Percentiles rank a stretch among this genome's conserved stretches.
phyloP scores from a whole-genome alignment of 768 basidiomycete genomes.

The Hirschioporus abietinus region DNA sequence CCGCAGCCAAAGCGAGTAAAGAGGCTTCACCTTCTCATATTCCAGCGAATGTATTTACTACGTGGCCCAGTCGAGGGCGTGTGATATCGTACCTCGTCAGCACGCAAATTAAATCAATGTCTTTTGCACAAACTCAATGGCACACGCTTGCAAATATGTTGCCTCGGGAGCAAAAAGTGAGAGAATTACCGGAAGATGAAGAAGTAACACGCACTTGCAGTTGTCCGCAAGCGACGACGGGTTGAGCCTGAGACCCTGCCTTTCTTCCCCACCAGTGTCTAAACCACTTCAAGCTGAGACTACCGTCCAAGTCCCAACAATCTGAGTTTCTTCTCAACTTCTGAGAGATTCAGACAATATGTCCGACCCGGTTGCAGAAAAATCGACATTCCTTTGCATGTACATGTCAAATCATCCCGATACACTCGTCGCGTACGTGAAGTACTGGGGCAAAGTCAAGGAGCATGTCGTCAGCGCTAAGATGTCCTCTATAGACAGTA shows the following conservation, averaged over 20 bases:
- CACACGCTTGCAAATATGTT: background rate
- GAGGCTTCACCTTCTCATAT: too few relatives aligned
- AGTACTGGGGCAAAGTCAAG: slow-evolving; percentile 63
- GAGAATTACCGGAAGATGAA: background rate
- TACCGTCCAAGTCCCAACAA: background rate
- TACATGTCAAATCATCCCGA: slow-evolving; percentile 86
- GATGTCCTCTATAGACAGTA: slow-evolving; percentile 65
- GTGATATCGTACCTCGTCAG: background rate
- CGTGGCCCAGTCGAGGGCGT: background rate
- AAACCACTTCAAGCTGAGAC: background rate
- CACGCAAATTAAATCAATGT: background rate
- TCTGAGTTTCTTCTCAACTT: background rate
- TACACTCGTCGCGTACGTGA: slow-evolving; percentile 79
- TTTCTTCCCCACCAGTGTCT: background rate
- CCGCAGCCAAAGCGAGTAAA: too few relatives aligned
- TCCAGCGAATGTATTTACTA: too few relatives aligned
- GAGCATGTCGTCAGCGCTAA: slow-evolving; percentile 53
- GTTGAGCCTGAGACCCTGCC: background rate
- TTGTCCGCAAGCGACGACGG: background rate
- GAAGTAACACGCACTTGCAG: background rate
- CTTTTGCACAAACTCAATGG: background rate
- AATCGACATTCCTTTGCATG: slow-evolving; percentile 71
- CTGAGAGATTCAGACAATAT: slow-evolving; percentile 24
- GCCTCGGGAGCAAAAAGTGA: background rate
- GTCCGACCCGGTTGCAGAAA: slow-evolving; percentile 70